These are phyloP conservation scores for Dactylellina drechsleri DNA, from an alignment of 2,329 filamentous ascomycete genomes.

Conservation along the genomic window DNA sequence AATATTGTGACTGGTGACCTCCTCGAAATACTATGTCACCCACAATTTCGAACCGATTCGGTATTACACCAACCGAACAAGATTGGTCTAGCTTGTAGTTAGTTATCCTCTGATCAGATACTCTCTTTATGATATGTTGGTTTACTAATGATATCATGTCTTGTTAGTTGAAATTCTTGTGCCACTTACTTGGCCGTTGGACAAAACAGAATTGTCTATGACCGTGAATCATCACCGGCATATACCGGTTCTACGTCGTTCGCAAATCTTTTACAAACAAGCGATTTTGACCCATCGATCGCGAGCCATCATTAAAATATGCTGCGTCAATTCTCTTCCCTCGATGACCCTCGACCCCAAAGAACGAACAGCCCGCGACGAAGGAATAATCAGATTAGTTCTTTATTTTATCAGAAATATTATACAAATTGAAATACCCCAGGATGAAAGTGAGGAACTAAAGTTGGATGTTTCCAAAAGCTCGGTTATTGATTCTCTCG, in stretches of 20 bases:
- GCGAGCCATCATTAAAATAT: conserved; percentile 79
- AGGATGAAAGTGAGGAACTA: conserved; percentile 78
- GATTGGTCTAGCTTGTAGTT: conserved; percentile 80
- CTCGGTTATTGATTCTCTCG: conserved; percentile 85
- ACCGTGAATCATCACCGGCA: conserved; percentile 94
- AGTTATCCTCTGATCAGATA: conserved; percentile 55
- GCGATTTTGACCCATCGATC: conserved; percentile 85
- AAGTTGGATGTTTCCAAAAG: conserved; percentile 89
- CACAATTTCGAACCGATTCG: conserved; percentile 63
- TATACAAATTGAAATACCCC: conserved; percentile 80
- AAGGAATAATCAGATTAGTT: conserved; percentile 89
- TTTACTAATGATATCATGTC: background rate
- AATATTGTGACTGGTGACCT: conserved; percentile 92
- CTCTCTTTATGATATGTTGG: background rate
- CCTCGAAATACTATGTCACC: conserved; percentile 80
- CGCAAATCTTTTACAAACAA: conserved; percentile 89
- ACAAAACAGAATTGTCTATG: conserved; percentile 80
- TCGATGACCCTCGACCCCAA: conserved; percentile 81
- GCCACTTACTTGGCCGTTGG: conserved; percentile 92
- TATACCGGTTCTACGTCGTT: conserved; percentile 85
- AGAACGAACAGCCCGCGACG: conserved; percentile 81
- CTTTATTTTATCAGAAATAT: conserved; percentile 91
- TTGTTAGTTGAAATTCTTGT: conserved; percentile 82
- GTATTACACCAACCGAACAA: conserved; percentile 62
- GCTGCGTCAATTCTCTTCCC: conserved; percentile 82